Percentiles rank a stretch among this genome's conserved stretches.
These are phyloP conservation scores for Trypethelium eluteriae DNA, from an alignment of 495 filamentous ascomycete species.

Conservation along the genomic window DNA sequence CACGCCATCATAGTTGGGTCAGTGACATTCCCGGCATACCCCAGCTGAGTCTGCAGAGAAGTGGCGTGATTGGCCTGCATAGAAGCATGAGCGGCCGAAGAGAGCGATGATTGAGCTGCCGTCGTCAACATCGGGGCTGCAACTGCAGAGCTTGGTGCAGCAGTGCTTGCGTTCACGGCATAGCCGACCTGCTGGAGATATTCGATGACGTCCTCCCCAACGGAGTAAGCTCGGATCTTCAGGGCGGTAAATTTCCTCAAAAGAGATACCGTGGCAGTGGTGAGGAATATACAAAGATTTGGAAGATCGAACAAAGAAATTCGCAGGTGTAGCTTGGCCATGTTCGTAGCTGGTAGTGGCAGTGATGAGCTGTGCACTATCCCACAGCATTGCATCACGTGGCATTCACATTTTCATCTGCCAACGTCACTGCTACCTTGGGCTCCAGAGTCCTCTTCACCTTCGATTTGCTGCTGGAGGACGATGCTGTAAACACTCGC, in stretches of 20 bases:
- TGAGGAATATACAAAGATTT: slow-evolving; percentile 8
- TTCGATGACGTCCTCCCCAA: not conserved
- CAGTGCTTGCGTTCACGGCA: slow-evolving; percentile 7
- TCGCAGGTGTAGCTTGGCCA: not conserved
- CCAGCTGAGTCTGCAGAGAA: slow-evolving; percentile 9
- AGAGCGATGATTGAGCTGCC: slow-evolving; percentile 8
- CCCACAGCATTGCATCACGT: not conserved
- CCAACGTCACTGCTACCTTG: slow-evolving; percentile 25
- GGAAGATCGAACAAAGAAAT: slow-evolving; percentile 11
- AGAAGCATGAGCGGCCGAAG: slow-evolving; percentile 10
- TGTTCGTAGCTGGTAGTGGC: slow-evolving; percentile 16
- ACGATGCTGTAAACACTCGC: slow-evolving; percentile 98
- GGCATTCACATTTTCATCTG: slow-evolving; percentile 6
- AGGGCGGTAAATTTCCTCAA: not conserved
- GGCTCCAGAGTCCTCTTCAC: slow-evolving; percentile 46
- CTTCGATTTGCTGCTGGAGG: slow-evolving; percentile 84
- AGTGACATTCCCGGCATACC: slow-evolving; percentile 4
- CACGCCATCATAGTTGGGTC: not conserved
- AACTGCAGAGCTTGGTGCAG: slow-evolving; percentile 10
- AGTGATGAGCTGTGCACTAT: not conserved
- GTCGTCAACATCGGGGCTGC: slow-evolving; percentile 8
- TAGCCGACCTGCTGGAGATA: slow-evolving; percentile 10
- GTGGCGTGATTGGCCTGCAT: slow-evolving; percentile 10
- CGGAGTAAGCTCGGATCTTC: not conserved
- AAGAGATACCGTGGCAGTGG: not conserved